phyloP scores from a whole-genome alignment of 768 basidiomycete species.

The Dacryopinax spathularia region DNA sequence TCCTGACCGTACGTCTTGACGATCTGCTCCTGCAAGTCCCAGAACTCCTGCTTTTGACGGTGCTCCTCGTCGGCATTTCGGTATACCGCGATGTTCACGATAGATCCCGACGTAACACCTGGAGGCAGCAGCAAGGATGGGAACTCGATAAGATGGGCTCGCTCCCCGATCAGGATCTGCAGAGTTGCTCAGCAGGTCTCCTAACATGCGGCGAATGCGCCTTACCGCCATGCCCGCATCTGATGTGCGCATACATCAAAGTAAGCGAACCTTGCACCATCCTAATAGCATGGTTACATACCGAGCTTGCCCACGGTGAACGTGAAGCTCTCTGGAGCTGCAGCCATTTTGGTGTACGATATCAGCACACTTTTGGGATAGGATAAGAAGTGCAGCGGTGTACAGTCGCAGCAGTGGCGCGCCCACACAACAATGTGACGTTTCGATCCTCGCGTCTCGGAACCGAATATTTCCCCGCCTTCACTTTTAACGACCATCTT shows the following conservation, averaged over 20 bases:
- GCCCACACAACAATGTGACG: background rate
- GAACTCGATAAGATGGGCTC: slow-evolving; percentile 94
- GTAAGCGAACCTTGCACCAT: background rate
- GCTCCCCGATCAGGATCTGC: slow-evolving; percentile 81
- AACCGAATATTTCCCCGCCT: background rate
- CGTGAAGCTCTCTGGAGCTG: slow-evolving; percentile 34
- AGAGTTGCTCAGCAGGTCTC: background rate
- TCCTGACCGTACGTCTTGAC: slow-evolving; percentile 53
- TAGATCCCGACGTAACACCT: slow-evolving; percentile 83
- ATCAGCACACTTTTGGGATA: background rate
- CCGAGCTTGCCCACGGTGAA: slow-evolving; percentile 95
- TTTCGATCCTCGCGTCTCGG: background rate
- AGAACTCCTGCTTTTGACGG: slow-evolving; percentile 67
- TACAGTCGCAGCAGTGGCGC: background rate
- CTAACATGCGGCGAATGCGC: background rate
- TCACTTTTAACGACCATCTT: background rate
- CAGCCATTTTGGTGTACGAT: background rate
- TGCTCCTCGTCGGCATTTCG: slow-evolving; percentile 77
- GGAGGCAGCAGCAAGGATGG: slow-evolving; percentile 89
- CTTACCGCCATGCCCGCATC: slow-evolving; percentile 89
- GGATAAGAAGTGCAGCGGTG: background rate
- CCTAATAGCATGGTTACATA: slow-evolving; percentile 26
- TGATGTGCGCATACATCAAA: slow-evolving; percentile 19
- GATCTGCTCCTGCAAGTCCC: slow-evolving; percentile 70
- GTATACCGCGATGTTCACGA: slow-evolving; percentile 91